Evolutionary conservation across 257 asterid species (phyloP).

Genomic region (Cinchona pubescens): DNA sequence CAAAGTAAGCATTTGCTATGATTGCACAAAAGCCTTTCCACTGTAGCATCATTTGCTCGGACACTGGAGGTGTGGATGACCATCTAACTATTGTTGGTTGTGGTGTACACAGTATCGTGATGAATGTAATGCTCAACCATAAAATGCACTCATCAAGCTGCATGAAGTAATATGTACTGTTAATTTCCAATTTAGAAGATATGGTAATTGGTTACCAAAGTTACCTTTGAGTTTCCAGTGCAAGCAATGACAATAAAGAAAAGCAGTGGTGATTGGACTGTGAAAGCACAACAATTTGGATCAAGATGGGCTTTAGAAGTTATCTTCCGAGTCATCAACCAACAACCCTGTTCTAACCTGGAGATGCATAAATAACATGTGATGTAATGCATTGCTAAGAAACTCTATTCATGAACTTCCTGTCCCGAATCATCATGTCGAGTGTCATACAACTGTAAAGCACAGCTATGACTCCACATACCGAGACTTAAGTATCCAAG

Average conservation of each 20-base stretch:
- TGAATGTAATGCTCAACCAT: slow-evolving; percentile 86
- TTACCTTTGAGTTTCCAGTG: not conserved
- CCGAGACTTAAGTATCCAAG: not conserved
- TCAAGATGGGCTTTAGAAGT: not conserved
- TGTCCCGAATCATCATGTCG: not conserved
- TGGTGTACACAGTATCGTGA: slow-evolving; percentile 90
- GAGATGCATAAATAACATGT: not conserved
- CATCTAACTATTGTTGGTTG: slow-evolving; percentile 94
- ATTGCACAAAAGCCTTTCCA: slow-evolving; percentile 98
- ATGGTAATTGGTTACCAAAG: not conserved
- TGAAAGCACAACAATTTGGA: not conserved
- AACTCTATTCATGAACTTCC: not conserved
- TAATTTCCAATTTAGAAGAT: not conserved
- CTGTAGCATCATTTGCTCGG: slow-evolving; percentile 54
- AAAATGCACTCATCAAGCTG: slow-evolving; percentile 88
- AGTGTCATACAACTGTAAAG: not conserved
- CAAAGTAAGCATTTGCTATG: slow-evolving; percentile 87
- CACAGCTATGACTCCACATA: not conserved
- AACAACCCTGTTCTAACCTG: not conserved
- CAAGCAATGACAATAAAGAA: not conserved
- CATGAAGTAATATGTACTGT: slow-evolving; percentile 9
- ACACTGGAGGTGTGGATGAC: slow-evolving; percentile 82
- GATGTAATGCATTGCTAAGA: no score
- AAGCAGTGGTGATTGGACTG: not conserved
- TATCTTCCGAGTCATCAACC: not conserved